These are phyloP conservation scores for Aristolochia californica DNA, from an alignment of 164 flowering plant genomes.

Conservation along the genomic window DNA sequence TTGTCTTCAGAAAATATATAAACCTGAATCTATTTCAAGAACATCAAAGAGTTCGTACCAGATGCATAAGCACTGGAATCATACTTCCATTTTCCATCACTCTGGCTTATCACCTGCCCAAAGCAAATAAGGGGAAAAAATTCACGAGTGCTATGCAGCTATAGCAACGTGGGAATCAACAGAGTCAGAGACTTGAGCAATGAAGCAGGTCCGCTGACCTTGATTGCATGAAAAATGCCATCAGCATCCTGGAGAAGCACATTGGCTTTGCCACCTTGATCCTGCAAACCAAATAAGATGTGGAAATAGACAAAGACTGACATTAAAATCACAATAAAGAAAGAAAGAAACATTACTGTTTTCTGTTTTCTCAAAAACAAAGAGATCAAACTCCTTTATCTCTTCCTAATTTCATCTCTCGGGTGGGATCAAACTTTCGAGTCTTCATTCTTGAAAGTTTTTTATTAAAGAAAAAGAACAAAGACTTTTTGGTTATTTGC, in stretches of 20 bases:
- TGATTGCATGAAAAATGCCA: constrained; percentile 70
- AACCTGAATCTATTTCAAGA: background rate
- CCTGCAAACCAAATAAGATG: constrained; percentile 35
- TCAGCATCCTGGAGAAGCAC: constrained; percentile 56
- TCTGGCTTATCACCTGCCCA: constrained; percentile 79
- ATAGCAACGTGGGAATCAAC: background rate
- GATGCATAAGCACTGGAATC: constrained; percentile 72
- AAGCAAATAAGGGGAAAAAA: background rate
- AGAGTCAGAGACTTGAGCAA: background rate
- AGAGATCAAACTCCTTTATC: too few species aligned
- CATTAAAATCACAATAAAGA: too few species aligned
- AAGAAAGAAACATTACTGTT: too few species aligned
- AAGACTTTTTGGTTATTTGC: too few species aligned
- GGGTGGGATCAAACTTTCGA: too few species aligned
- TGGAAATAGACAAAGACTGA: too few species aligned
- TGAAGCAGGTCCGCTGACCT: constrained; percentile 32
- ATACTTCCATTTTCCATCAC: constrained; percentile 95
- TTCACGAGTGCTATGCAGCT: too few species aligned
- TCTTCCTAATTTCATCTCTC: too few species aligned
- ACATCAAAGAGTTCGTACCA: constrained; percentile 37
- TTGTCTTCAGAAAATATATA: too few species aligned
- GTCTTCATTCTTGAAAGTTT: too few species aligned
- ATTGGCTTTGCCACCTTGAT: constrained; percentile 33
- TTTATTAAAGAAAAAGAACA: too few species aligned
- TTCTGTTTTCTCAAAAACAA: too few species aligned